Evolutionary conservation across 805 yeast genomes (phyloP).

Genomic region (Wickerhamiella hasegawae): DNA sequence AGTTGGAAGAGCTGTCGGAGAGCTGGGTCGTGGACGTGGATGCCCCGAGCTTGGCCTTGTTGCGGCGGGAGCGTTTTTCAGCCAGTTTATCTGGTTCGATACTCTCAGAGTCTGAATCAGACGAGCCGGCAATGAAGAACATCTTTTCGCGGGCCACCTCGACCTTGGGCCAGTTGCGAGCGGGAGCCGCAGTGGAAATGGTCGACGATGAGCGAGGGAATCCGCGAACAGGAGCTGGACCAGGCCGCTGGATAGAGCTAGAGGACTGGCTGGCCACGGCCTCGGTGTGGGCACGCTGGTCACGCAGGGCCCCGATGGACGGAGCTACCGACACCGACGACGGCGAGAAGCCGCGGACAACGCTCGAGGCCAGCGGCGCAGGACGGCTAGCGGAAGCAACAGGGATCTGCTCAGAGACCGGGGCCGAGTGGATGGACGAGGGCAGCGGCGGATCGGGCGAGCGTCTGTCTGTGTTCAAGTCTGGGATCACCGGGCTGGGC

Average conservation of each 20-base stretch:
- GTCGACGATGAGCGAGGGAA: neutral
- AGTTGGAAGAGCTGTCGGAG: too few species aligned
- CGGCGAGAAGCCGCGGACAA: slow-evolving; percentile 1
- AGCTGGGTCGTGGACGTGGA: neutral
- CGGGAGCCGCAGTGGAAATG: neutral
- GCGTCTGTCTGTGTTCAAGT: neutral
- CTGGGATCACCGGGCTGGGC: too few species aligned
- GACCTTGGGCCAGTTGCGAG: neutral
- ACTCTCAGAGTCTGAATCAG: neutral
- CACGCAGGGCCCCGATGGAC: neutral
- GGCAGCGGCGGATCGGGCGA: neutral
- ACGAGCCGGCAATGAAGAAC: slow-evolving; percentile 1
- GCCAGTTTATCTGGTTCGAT: neutral
- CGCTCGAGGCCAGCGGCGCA: neutral
- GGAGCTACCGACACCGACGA: neutral
- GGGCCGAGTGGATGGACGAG: neutral
- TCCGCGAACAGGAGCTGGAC: too few species aligned
- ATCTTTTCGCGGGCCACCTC: neutral
- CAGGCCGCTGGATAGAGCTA: neutral
- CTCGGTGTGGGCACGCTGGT: neutral
- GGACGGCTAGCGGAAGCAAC: neutral
- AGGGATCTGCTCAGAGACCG: neutral
- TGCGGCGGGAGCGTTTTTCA: neutral
- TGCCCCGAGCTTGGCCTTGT: neutral
- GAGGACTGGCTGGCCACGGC: neutral